Base-by-base conservation (phyloP, 148 eudicot genomes). In the Camellia japonica region DNA sequence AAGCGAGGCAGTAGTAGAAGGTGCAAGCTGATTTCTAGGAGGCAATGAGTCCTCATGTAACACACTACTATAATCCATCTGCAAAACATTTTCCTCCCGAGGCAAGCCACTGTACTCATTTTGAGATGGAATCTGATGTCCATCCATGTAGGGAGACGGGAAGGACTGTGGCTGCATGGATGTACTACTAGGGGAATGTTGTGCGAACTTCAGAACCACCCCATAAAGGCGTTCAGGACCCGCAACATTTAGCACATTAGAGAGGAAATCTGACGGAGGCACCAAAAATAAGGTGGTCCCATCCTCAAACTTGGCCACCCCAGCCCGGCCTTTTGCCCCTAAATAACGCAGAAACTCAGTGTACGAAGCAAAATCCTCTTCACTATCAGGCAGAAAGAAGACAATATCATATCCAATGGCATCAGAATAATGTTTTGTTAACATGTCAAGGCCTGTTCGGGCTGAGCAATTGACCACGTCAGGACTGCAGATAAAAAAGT, bases 141-240 rank as follows among this genome's bases (percentile, higher is more conserved):
- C 60, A 68, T 90, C 89, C 38, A 85, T 63, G 67, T 83, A 85
- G 14, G 82, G 89, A 79, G 90, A 82, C 63, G 82, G 89, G 74
- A 75, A 68, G 62, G 83, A 66, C 61, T 80, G 87, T 44, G 87
- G 90, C 73, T 85, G 90, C 18, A 76, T 43, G 19, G 92, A 64
- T 19, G 92, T 9, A 73, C 65, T 79, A 74, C 78, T 74, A 79
- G 92, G 85, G 72, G 71, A 82, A 38, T 83, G 88, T 67, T 80
- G 90, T n/a, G 91, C 90, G 79, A 92, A 90, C 82, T 90, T 93
- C 11, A 96, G 87, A 82, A 92, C 98, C 43, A 96, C 97, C 16
- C 99, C 99, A 83, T 96, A 96, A 78, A 96, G 91, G 16, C 98
- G 94, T 82, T 89, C 93, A 23, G 86, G 99, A 1, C 97, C 98